A percentile compares a stretch with the other conserved stretches of the same genome.
Conservation (phyloP, 1,284 basidiomycete species). For the Butyriboletus appendiculatus region DNA sequence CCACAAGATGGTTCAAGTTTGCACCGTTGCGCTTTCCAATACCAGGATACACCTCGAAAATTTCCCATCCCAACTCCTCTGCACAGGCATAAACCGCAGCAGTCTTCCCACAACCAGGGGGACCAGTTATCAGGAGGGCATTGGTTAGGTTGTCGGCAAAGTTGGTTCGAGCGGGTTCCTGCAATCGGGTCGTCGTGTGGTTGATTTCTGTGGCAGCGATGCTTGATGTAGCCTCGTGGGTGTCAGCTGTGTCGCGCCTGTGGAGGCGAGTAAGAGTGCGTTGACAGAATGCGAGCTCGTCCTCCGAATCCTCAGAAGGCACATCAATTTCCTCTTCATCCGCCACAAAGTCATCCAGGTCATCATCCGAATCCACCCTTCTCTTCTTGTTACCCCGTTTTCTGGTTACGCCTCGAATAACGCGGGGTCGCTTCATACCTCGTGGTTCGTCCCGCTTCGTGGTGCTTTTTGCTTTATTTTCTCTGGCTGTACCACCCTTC, state of each 20-base stretch:
- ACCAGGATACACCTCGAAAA: conserved; percentile 98
- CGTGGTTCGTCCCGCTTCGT: conserved; percentile 33
- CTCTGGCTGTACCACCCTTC: conserved; percentile 9
- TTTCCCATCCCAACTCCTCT: conserved; percentile 90
- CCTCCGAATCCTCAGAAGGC: conserved; percentile 34
- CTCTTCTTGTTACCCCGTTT: conserved; percentile 48
- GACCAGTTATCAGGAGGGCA: conserved; percentile 83
- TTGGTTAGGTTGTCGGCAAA: conserved; percentile 68
- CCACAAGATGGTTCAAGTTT: conserved; percentile 81
- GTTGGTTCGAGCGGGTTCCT: conserved; percentile 13
- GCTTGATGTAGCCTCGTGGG: conserved; percentile 20
- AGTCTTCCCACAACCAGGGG: conserved; percentile 89
- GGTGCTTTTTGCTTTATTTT: conserved; percentile 22
- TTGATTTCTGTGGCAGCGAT: conserved; percentile 13
- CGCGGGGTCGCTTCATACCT: conserved; percentile 49
- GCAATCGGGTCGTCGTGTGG: conserved; percentile 5
- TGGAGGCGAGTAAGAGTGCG: conserved; percentile 23
- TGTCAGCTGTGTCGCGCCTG: conserved; percentile 1
- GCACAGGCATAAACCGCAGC: conserved; percentile 93
- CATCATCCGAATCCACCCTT: conserved; percentile 53
- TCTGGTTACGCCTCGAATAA: conserved; percentile 52
- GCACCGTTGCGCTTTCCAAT: conserved; percentile 84
- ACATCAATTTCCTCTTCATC: conserved; percentile 42
- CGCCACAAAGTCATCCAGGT: conserved; percentile 52
- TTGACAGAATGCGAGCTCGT: conserved; percentile 35